A percentile compares a stretch with the other conserved stretches of the same genome.
Evolutionary conservation across 108 stramenopile species (phyloP).

Genomic region (Pinguiococcus pyrenoidosus): DNA sequence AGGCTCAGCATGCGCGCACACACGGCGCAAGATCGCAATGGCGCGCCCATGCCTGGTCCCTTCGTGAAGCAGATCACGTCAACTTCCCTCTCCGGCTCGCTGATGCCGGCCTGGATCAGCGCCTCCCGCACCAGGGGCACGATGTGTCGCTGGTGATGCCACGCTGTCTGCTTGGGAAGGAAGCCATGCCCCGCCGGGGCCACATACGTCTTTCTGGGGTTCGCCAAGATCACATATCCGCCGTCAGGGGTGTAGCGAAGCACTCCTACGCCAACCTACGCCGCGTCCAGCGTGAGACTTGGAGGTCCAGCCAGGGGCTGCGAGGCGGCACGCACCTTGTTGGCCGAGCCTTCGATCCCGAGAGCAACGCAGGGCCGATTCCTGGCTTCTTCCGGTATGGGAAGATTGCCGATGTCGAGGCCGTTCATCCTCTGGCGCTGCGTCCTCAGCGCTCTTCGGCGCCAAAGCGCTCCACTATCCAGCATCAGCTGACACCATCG

Average conservation of each 20-base stretch:
- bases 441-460: no score
- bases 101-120: conserved; percentile 60
- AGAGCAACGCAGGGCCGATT: no score
- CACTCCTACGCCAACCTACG: conserved; percentile 84
- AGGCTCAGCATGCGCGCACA: conserved; percentile 29
- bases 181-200: conserved; percentile 89
- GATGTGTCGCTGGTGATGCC: conserved; percentile 85
- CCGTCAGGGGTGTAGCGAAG: conserved; percentile 47
- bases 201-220: conserved; percentile 90
- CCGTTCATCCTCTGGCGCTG: no score
- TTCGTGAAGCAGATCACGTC: conserved; percentile 60
- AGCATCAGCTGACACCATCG: no score
- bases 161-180: conserved; percentile 86
- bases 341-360: conserved; percentile 97
- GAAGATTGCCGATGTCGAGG: no score
- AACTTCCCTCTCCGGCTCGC: conserved; percentile 22
- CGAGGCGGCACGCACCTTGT: conserved; percentile 55
- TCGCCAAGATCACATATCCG: conserved; percentile 74
- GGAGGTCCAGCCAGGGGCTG: no score
- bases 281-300: no score
- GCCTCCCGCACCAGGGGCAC: conserved; percentile 74
- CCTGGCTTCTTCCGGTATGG: no score
- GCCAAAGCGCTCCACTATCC: no score
- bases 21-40: conserved; percentile 76
- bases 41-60: conserved; percentile 99